Conservation (phyloP, 2,329 filamentous ascomycete genomes). For the Hymenoscyphus occultus region DNA sequence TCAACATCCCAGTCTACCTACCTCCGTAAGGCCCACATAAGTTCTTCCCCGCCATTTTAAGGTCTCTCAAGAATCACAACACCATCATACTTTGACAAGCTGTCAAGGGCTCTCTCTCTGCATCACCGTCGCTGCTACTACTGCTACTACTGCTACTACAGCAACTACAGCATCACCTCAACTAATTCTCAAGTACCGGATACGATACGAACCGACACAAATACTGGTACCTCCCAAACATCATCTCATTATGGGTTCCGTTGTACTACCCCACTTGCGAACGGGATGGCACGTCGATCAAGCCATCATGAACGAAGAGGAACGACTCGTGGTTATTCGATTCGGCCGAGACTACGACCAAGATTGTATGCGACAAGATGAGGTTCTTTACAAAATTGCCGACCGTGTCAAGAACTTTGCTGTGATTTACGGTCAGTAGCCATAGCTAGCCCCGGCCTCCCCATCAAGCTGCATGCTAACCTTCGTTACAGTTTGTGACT, state of each 20-base stretch:
- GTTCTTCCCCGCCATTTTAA: no score
- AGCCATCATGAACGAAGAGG: constrained; percentile 84
- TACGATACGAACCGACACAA: not conserved
- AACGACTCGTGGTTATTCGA: constrained; percentile 87
- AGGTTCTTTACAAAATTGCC: constrained; percentile 91
- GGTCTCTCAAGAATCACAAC: no score
- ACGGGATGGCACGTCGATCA: constrained; percentile 99
- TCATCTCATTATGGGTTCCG: constrained; percentile 57
- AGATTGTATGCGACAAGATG: constrained; percentile 81
- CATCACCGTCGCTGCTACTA: no score
- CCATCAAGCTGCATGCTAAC: not conserved
- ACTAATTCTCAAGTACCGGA: not conserved
- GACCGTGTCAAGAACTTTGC: constrained; percentile 92
- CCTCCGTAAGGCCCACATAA: no score
- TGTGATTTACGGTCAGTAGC: constrained; percentile 63
- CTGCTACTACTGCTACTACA: no score
- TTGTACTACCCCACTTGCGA: constrained; percentile 85
- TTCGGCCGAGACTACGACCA: constrained; percentile 86
- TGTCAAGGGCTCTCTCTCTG: no score
- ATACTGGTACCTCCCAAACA: not conserved
- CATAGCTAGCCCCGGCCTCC: not conserved
- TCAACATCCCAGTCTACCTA: no score
- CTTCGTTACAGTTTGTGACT: constrained; percentile 65
- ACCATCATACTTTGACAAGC: no score
- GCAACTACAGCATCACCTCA: not conserved